phyloP scores from a whole-genome alignment of 176 grass and related monocot genomes.

The Dactylis glomerata region DNA sequence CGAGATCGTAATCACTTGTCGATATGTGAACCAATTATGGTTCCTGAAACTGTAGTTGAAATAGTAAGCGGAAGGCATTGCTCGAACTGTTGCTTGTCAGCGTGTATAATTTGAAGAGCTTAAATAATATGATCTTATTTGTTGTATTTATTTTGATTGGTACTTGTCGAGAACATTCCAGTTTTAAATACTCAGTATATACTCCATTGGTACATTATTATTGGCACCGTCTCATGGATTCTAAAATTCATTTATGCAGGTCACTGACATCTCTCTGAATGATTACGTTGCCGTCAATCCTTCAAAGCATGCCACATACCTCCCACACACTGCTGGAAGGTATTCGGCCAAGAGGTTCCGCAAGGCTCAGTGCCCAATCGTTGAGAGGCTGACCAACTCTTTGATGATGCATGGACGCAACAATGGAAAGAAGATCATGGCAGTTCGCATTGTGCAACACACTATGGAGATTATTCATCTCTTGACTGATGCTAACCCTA shows the following conservation, averaged over 20 bases:
- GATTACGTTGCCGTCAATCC: constrained; percentile 60
- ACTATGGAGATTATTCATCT: constrained; percentile 76
- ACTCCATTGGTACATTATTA: not conserved
- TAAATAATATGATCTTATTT: not conserved
- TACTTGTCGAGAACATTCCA: not conserved
- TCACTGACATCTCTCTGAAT: constrained; percentile 57
- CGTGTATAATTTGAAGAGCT: not conserved
- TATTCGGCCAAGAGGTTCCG: constrained; percentile 65
- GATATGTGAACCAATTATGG: not conserved
- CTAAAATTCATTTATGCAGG: constrained; percentile 25
- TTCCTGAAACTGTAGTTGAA: not conserved
- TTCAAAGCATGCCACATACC: constrained; percentile 55
- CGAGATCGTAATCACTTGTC: not conserved
- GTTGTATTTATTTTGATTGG: not conserved
- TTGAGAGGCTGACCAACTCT: constrained; percentile 66
- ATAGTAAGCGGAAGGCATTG: not conserved
- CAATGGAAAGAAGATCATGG: constrained; percentile 72
- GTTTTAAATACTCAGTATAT: not conserved
- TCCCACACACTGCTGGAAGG: constrained; percentile 63
- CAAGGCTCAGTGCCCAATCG: constrained; percentile 69
- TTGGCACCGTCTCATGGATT: not conserved
- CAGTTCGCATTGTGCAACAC: constrained; percentile 63
- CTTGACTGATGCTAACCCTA: constrained; percentile 66
- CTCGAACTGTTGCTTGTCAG: not conserved
- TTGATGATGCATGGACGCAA: constrained; percentile 81